phyloP scores from a whole-genome alignment of 73 alveolate species.

The Symbiodinium pilosum region DNA sequence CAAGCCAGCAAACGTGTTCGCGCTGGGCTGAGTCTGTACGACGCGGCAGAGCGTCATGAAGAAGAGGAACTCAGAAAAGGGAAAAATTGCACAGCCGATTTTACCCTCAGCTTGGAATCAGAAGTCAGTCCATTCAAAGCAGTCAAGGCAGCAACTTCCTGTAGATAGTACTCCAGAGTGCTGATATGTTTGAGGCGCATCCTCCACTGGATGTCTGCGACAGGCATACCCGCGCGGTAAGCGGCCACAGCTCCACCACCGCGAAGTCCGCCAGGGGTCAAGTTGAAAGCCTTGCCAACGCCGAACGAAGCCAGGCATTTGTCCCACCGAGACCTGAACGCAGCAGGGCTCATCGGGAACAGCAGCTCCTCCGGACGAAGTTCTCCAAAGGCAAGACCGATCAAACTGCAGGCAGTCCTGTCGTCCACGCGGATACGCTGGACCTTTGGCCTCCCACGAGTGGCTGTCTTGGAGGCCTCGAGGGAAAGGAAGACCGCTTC shows the following conservation, averaged over 20 bases:
- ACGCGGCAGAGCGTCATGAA: too few species aligned
- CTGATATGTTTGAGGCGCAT: neutral
- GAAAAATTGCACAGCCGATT: too few species aligned
- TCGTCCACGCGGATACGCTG: neutral
- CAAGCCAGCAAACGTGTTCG: too few species aligned
- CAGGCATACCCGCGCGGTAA: neutral
- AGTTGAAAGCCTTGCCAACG: neutral
- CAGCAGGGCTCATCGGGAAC: neutral
- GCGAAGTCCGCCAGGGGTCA: neutral
- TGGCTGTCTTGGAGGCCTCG: neutral
- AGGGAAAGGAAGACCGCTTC: neutral
- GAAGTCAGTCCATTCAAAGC: neutral
- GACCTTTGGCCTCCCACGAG: neutral
- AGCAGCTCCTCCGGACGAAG: neutral
- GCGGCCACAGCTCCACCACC: neutral
- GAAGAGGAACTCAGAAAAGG: too few species aligned
- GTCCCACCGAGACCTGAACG: neutral
- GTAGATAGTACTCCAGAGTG: neutral
- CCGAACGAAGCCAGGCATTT: neutral
- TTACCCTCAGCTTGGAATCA: too few species aligned
- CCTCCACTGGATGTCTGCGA: neutral
- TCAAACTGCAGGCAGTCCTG: neutral
- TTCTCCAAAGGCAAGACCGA: neutral
- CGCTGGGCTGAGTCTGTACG: too few species aligned
- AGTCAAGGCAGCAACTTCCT: neutral